Evolutionary conservation across 257 asterid species (phyloP).

Genomic region (Petrea volubilis): DNA sequence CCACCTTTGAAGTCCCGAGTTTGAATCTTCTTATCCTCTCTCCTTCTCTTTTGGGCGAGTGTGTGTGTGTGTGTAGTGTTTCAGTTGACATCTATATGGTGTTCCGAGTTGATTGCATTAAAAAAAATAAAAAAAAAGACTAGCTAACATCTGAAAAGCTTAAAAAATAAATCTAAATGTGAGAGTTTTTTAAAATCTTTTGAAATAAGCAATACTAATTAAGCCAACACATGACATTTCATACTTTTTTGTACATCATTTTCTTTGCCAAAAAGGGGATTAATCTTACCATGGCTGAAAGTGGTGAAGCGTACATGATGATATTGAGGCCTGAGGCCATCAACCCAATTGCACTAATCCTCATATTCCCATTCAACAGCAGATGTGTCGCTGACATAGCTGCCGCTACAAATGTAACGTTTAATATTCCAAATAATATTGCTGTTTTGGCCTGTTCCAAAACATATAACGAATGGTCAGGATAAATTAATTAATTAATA

Average conservation of each 20-base stretch:
- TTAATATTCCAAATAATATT: slow-evolving; percentile 37
- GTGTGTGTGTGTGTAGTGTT: too few relatives aligned
- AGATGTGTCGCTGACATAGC: slow-evolving; percentile 38
- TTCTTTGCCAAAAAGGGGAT: not conserved
- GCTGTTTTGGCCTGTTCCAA: slow-evolving; percentile 45
- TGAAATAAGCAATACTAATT: too few relatives aligned
- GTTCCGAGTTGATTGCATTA: too few relatives aligned
- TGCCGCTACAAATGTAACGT: slow-evolving; percentile 48
- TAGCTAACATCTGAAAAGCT: too few relatives aligned
- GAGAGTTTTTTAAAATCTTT: too few relatives aligned
- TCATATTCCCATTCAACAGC: slow-evolving; percentile 35
- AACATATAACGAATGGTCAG: not conserved
- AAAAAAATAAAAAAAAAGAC: too few relatives aligned
- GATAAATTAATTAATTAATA: too few relatives aligned
- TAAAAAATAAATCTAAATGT: too few relatives aligned
- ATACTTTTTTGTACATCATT: not conserved
- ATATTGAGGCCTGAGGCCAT: slow-evolving; percentile 65
- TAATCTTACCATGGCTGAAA: slow-evolving; percentile 62
- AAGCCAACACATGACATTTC: not conserved
- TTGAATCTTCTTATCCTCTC: too few relatives aligned
- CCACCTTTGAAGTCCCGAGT: too few relatives aligned
- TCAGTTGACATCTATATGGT: too few relatives aligned
- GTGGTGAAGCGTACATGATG: slow-evolving; percentile 87
- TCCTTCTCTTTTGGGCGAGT: too few relatives aligned
- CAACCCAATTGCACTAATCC: slow-evolving; percentile 57